A percentile compares a stretch with the other conserved stretches of the same genome.
These are phyloP conservation scores for Coemansia sp. DNA, from an alignment of 192 early-diverging fungal species.

Conservation along the genomic window DNA sequence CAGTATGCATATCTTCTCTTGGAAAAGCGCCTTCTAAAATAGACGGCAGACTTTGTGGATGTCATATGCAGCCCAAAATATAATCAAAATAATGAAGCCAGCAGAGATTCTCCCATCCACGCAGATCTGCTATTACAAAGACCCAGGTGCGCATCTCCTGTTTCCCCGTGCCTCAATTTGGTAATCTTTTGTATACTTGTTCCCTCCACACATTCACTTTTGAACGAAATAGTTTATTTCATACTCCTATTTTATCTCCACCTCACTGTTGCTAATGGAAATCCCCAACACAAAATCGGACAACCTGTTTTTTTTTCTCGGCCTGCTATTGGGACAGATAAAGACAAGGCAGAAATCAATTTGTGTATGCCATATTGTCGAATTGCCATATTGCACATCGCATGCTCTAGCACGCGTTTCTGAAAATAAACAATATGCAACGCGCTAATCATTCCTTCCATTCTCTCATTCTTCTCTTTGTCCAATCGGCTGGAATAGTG, in stretches of 20 bases:
- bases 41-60: neutral
- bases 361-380: conserved; percentile 8
- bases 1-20: too few relatives aligned
- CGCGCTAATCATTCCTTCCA: neutral
- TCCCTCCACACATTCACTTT: neutral
- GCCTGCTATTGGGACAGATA: too few relatives aligned
- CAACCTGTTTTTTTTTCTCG: too few relatives aligned
- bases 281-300: too few relatives aligned
- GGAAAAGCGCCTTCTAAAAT: neutral
- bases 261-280: too few relatives aligned
- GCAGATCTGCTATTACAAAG: conserved; percentile 8
- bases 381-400: conserved; percentile 3
- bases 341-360: neutral
- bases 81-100: conserved; percentile 7
- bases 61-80: conserved; percentile 7
- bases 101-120: neutral
- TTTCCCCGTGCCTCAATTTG: conserved; percentile 10
- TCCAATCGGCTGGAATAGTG: conserved; percentile 19
- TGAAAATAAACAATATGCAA: conserved; percentile 1
- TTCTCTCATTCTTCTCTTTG: conserved; percentile 2
- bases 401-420: too few relatives aligned
- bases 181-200: neutral
- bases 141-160: conserved; percentile 3
- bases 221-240: neutral
- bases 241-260: conserved; percentile 1